Base-by-base conservation (phyloP, 2,329 filamentous ascomycete species). In the Ascosphaera acerosa region DNA sequence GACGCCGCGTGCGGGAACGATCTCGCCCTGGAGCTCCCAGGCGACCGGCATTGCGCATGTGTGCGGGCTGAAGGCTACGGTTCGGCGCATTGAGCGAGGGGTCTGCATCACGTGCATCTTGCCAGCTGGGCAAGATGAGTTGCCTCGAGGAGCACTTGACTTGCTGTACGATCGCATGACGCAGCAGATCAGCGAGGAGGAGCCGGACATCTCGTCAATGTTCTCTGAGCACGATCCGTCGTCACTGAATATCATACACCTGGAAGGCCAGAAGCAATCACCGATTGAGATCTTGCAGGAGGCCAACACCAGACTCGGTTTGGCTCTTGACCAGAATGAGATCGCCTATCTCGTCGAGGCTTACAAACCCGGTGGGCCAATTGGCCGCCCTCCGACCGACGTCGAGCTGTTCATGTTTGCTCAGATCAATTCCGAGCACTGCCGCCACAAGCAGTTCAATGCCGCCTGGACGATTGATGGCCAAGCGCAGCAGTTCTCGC, bases 351-450 rank as follows among this genome's bases (percentile, higher is more conserved):
- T 97, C 23, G 77, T 91, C n/a, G 70, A 81, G 41, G 72, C 73
- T 26, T 87, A 80, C 52, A 68, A 67, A 4, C 59, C 68, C 22
- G 64, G 70, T 18, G 62, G 62, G 3, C 51, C 59, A 31, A 57
- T 68, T 31, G 62, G 62, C 9, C 50, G 62, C 37, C 57, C 72
- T 30, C 78, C 78, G 1, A 73, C 81, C 36, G 87, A 94, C 49
- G 77, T 94, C 28, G 87, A 97, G 55, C 63, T 94, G 15, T 94
- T 94, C 62, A 94, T 94, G 87, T 97, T 94, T 51, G 84, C 84
- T 10, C 87, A 97, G 55, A 84, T 97, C 49, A 94, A 94, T 59
- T 94, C 84, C 3, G 87, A 97, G 61, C 84, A 94, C 53, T 91
- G 68, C 46, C 56, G 68, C 35, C 68, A 73, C 48, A 90, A 92